Evolutionary conservation across 2,329 filamentous ascomycete species (phyloP).

Genomic region (Neonectria magnoliae): DNA sequence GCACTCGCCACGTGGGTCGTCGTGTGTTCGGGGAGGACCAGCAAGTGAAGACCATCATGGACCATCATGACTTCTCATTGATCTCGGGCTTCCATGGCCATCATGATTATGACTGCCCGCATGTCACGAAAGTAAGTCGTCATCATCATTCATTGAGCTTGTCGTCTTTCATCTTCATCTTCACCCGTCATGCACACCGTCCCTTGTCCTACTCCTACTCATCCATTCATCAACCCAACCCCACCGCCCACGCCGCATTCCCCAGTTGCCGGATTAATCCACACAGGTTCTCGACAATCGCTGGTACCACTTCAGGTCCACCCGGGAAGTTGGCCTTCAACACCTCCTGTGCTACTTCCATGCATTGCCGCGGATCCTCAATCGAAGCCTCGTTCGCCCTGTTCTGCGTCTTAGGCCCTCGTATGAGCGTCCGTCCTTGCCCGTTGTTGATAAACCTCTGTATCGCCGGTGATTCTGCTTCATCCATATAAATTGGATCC

Average conservation of each 20-base stretch:
- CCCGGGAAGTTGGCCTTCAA: constrained; percentile 63
- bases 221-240: constrained; percentile 39
- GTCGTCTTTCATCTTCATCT: background rate
- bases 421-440: constrained; percentile 63
- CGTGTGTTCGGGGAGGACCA: background rate
- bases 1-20: background rate
- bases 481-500: constrained; percentile 65
- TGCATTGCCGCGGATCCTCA: constrained; percentile 66
- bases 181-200: background rate
- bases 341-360: constrained; percentile 67
- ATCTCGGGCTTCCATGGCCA: too few species aligned
- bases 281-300: constrained; percentile 74
- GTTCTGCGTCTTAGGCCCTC: constrained; percentile 45
- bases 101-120: too few species aligned
- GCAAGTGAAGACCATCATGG: background rate
- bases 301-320: constrained; percentile 58
- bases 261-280: constrained; percentile 70
- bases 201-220: background rate
- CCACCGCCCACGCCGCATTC: constrained; percentile 57
- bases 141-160: background rate
- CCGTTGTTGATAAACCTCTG: constrained; percentile 67
- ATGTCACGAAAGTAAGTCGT: background rate
- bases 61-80: background rate
- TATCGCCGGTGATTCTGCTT: constrained; percentile 60
- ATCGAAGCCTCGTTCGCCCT: constrained; percentile 53